phyloP scores from a whole-genome alignment of 148 eudicot species.

The Persicaria maculosa region DNA sequence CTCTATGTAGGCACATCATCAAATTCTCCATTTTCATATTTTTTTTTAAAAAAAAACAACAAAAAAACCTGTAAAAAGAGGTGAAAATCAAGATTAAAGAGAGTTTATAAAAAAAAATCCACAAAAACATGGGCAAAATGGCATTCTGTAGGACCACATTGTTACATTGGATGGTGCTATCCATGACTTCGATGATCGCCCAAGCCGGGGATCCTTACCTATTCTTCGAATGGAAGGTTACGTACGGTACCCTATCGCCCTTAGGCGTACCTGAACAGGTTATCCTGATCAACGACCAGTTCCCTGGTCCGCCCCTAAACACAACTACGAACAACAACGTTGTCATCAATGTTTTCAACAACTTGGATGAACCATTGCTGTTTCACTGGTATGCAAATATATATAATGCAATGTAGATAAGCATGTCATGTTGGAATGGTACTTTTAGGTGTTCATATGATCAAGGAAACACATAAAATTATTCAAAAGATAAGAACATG shows the following conservation, averaged over 20 bases:
- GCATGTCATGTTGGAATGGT: too few species aligned
- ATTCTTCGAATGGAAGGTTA: conserved; percentile 45
- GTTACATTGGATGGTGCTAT: conserved; percentile 24
- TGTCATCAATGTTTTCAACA: conserved; percentile 52
- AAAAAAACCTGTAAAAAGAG: background rate
- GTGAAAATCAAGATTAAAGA: background rate
- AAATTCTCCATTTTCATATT: too few species aligned
- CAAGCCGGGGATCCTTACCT: conserved; percentile 54
- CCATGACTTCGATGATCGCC: conserved; percentile 27
- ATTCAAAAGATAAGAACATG: too few species aligned
- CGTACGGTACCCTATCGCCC: conserved; percentile 49
- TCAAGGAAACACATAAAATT: too few species aligned
- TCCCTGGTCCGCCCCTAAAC: conserved; percentile 59
- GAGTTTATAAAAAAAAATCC: background rate
- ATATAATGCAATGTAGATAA: too few species aligned
- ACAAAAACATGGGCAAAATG: conserved; percentile 21
- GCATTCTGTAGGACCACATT: conserved; percentile 13
- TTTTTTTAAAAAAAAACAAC: background rate
- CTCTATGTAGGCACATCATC: conserved; percentile 1
- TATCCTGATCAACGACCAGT: conserved; percentile 51
- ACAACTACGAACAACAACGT: conserved; percentile 56
- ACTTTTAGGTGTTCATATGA: too few species aligned
- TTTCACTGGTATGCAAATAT: conserved; percentile 32
- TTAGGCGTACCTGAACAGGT: conserved; percentile 57
- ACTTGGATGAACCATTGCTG: conserved; percentile 63